These are phyloP conservation scores for Poterioochromonas sp. DNA, from an alignment of 352 stramenopile species.

Conservation along the genomic window DNA sequence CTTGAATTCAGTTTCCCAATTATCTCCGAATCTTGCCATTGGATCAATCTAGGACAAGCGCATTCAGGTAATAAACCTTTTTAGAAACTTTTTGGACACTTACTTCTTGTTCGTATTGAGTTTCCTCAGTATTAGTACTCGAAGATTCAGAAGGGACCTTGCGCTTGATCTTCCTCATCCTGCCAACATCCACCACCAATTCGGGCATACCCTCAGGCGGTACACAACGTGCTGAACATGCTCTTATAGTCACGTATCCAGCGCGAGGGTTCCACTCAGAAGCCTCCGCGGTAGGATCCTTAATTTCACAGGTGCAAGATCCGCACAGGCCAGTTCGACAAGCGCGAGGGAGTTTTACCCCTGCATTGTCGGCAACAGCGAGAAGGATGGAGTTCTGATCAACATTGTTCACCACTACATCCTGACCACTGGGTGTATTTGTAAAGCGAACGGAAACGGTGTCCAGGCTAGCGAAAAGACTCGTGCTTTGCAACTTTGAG, in stretches of 20 bases:
- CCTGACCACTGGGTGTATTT: background rate
- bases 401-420: background rate
- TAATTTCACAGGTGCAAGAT: background rate
- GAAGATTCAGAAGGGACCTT: no score
- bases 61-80: background rate
- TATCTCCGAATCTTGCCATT: background rate
- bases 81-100: background rate
- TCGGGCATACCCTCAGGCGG: background rate
- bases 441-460: background rate
- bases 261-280: background rate
- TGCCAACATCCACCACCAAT: background rate
- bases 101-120: background rate
- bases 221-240: background rate
- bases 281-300: background rate
- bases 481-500: no score
- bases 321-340: background rate
- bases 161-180: background rate
- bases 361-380: background rate
- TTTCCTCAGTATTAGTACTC: background rate
- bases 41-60: background rate
- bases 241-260: background rate
- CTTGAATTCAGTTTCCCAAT: slow-evolving; percentile 5
- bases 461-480: no score
- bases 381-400: background rate
- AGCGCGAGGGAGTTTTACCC: background rate